Conservation (phyloP, 192 early-diverging fungal species). For the Coemansia sp. region DNA sequence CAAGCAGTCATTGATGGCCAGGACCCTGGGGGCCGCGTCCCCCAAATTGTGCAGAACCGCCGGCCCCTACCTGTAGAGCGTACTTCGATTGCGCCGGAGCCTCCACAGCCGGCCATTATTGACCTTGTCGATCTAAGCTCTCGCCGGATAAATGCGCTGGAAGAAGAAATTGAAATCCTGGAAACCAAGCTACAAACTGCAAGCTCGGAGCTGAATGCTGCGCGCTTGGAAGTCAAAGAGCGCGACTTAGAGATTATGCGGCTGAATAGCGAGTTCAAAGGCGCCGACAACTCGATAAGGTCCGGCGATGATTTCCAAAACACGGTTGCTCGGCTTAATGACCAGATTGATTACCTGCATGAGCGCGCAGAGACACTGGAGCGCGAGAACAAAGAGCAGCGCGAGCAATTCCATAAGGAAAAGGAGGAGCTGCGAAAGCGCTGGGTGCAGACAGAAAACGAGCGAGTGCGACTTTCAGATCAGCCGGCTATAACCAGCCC, state of each 20-base stretch:
- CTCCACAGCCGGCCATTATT: slow-evolving; percentile 20
- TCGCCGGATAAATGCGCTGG: slow-evolving; percentile 36
- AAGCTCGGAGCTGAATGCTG: slow-evolving; percentile 19
- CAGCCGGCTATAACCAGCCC: not conserved
- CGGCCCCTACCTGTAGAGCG: not conserved
- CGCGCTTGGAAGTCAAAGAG: slow-evolving; percentile 35
- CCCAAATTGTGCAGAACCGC: slow-evolving; percentile 17
- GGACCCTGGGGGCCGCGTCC: slow-evolving; percentile 32
- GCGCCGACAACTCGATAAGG: not conserved
- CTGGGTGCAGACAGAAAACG: slow-evolving; percentile 46
- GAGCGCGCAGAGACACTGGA: slow-evolving; percentile 43
- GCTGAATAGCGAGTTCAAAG: slow-evolving; percentile 26
- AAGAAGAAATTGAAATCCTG: slow-evolving; percentile 35
- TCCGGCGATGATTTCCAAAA: not conserved
- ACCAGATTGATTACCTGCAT: slow-evolving; percentile 50
- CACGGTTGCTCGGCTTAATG: slow-evolving; percentile 23
- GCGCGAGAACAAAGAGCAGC: slow-evolving; percentile 22
- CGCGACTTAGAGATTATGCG: slow-evolving; percentile 45
- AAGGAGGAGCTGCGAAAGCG: slow-evolving; percentile 38
- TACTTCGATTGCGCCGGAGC: not conserved
- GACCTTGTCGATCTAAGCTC: slow-evolving; percentile 46
- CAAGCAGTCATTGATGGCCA: slow-evolving; percentile 14
- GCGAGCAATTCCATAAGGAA: slow-evolving; percentile 33
- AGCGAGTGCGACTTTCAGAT: slow-evolving; percentile 26
- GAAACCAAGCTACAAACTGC: slow-evolving; percentile 24